A percentile compares a stretch with the other conserved stretches of the same genome.
Conservation (phyloP, 2,329 filamentous ascomycete species). For the Xylariaceae sp. region DNA sequence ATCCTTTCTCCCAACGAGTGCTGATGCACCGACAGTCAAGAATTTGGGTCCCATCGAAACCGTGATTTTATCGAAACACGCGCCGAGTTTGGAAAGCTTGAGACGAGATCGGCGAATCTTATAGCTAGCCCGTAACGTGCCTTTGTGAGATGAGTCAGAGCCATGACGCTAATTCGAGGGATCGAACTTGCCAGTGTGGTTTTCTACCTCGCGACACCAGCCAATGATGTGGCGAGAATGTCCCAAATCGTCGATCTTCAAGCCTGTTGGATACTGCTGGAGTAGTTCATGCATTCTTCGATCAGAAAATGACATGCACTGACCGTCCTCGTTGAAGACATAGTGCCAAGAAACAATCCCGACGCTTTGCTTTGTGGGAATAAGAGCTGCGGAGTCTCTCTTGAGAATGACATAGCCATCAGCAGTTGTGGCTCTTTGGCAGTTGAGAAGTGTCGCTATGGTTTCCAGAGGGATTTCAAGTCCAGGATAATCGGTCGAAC, state of each 20-base stretch:
- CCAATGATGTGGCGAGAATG: slow-evolving; percentile 26
- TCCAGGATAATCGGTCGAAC: slow-evolving; percentile 14
- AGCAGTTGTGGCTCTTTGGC: slow-evolving; percentile 16
- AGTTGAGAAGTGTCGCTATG: slow-evolving; percentile 15
- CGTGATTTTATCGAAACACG: slow-evolving; percentile 17
- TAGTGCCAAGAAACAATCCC: slow-evolving; percentile 26
- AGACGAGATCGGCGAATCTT: slow-evolving; percentile 4
- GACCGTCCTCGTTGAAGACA: slow-evolving; percentile 15
- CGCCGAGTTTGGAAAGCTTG: neutral
- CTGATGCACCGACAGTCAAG: slow-evolving; percentile 15
- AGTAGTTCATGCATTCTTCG: neutral
- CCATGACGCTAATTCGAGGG: too few species aligned
- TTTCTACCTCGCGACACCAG: slow-evolving; percentile 24
- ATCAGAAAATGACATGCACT: slow-evolving; percentile 21
- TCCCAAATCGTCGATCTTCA: slow-evolving; percentile 7
- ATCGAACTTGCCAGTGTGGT: slow-evolving; percentile 7
- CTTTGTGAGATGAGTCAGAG: too few species aligned
- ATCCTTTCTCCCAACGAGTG: slow-evolving; percentile 20
- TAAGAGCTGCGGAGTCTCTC: slow-evolving; percentile 27
- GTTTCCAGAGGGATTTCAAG: slow-evolving; percentile 27
- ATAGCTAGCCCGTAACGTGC: slow-evolving; percentile 10
- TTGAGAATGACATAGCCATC: slow-evolving; percentile 23
- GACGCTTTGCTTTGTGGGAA: slow-evolving; percentile 12
- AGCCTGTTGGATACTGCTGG: neutral
- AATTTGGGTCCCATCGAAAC: slow-evolving; percentile 16